A percentile compares a stretch with the other conserved stretches of the same genome.
Conservation (phyloP, 2,329 filamentous ascomycete species). For the Exophiala oligosperma region DNA sequence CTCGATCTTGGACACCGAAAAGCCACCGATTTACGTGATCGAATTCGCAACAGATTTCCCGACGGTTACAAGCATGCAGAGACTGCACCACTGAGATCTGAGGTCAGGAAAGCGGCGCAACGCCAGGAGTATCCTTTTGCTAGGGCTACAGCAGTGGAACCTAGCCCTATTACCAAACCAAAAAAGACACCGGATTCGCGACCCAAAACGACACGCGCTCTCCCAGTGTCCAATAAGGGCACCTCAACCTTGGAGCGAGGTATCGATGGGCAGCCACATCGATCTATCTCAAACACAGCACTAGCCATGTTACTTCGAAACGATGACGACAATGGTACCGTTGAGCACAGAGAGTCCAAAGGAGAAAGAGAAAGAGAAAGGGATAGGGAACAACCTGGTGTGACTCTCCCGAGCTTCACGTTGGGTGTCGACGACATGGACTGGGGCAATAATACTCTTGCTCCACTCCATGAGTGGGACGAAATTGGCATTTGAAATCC, state of each 20-base stretch:
- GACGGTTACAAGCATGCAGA: conserved; percentile 55
- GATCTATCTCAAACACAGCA: conserved; percentile 1
- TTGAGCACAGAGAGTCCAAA: conserved; percentile 5
- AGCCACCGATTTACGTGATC: conserved; percentile 61
- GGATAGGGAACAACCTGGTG: conserved; percentile 15
- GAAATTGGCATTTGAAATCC: conserved; percentile 18
- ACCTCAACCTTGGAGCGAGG: background rate
- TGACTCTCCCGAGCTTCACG: conserved; percentile 28
- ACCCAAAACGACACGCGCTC: background rate
- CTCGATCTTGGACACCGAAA: conserved; percentile 54
- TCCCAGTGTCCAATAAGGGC: background rate
- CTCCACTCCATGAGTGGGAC: conserved; percentile 29
- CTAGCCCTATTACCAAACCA: background rate
- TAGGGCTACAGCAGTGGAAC: background rate
- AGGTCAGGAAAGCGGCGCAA: conserved; percentile 26
- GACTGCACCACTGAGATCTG: conserved; percentile 30
- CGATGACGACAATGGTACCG: conserved; percentile 7
- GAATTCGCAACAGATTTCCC: conserved; percentile 61
- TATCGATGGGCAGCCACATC: conserved; percentile 4
- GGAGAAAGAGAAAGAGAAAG: conserved; percentile 11
- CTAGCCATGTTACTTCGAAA: conserved; percentile 14
- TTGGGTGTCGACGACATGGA: conserved; percentile 25
- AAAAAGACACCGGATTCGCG: background rate
- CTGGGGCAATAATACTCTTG: conserved; percentile 27
- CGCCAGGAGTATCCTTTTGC: conserved; percentile 2